Base-by-base conservation (phyloP, 345 rosid species). In the Rhodomyrtus tomentosa region DNA sequence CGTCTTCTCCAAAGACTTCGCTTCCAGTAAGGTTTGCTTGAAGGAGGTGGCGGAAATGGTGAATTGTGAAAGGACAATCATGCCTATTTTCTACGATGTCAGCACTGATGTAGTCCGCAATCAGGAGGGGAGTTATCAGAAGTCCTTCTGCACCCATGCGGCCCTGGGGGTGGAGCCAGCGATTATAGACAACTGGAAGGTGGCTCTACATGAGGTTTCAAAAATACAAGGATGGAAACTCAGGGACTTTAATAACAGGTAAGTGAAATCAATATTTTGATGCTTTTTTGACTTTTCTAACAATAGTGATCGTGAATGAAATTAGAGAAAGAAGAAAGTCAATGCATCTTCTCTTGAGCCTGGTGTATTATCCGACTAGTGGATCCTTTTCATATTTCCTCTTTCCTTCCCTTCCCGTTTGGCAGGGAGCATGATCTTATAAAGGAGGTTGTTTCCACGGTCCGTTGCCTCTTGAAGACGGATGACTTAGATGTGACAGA, bases 121-220 rank as follows among this genome's bases (percentile, higher is more conserved):
- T 0, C 18, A 58, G 0, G 0, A 1, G 36, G 16, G 2, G 8
- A 58, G 18, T 58, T 58, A 58, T 13, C 32, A 5, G 20, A 0
- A n/a, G 68, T 58, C 68, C 18, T n/a, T 58, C 20, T 1, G 36
- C 68, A 1, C 0, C 18, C 68, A n/a, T 5, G 36, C 9, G 20
- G 8, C 36, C 18, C 0, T 0, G 18, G 2, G 8, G 68, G 36
- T 13, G 32, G 0, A 0, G 18, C 5, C 36, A n/a, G 9, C 4
- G 2, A n/a, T 16, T n/a, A 58, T 58, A 58, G 1, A 12, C 36
- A 5, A 5, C 2, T 58, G 68, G 68, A 58, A 13, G 68, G 0
- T 12, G 2, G 68, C 68, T 12, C 36, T 58, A 18, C 0, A 5
- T 0, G 5, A 40, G 0, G 68, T 2, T 58, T n/a, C 68, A 1